These are phyloP conservation scores for Metschnikowia koreensis DNA, from an alignment of 805 yeast genomes.

Conservation along the genomic window DNA sequence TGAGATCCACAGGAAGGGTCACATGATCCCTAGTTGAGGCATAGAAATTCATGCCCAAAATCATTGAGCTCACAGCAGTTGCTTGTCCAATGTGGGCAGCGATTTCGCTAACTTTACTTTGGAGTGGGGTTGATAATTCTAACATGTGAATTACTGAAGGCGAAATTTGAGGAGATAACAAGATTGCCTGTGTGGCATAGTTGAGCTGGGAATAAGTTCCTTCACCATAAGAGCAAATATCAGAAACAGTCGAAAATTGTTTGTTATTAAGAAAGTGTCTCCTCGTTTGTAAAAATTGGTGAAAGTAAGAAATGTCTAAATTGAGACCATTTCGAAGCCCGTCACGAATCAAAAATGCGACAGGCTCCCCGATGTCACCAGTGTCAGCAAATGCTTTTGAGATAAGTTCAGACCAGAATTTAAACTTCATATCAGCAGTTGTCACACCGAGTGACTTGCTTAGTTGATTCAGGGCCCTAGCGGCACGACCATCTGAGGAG, in stretches of 20 bases:
- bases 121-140: conserved; percentile 45
- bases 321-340: conserved; percentile 48
- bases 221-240: conserved; percentile 74
- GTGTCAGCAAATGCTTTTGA: conserved; percentile 42
- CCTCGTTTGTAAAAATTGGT: conserved; percentile 59
- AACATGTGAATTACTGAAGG: conserved; percentile 54
- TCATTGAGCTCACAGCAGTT: conserved; percentile 61
- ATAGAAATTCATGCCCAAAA: conserved; percentile 59
- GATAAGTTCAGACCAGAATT: conserved; percentile 70
- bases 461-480: conserved; percentile 28
- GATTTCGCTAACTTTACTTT: conserved; percentile 50
- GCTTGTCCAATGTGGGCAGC: conserved; percentile 85
- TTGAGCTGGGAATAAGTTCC: conserved; percentile 74
- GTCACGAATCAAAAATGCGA: conserved; percentile 55
- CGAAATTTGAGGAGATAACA: conserved; percentile 55
- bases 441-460: conserved; percentile 36
- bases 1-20: conserved; percentile 60
- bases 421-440: conserved; percentile 55
- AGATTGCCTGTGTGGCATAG: conserved; percentile 59
- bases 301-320: conserved; percentile 53
- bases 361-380: conserved; percentile 57
- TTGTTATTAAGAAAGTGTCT: conserved; percentile 49
- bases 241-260: conserved; percentile 48
- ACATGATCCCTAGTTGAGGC: conserved; percentile 50
- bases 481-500: conserved; percentile 15